A percentile compares a stretch with the other conserved stretches of the same genome.
These are phyloP conservation scores for Solanum dulcamara DNA, from an alignment of 257 asterid genomes.

Conservation along the genomic window DNA sequence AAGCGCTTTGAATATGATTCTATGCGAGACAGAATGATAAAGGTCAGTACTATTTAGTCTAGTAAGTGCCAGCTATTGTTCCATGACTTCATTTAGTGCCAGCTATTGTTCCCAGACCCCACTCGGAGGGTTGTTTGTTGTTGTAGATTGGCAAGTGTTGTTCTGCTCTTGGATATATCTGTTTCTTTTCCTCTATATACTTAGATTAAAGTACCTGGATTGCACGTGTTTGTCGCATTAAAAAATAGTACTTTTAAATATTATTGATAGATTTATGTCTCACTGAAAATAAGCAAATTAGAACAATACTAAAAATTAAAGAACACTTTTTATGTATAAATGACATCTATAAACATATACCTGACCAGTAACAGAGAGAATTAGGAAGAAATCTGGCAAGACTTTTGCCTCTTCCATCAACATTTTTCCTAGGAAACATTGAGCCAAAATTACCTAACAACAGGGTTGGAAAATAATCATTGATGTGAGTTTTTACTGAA, in stretches of 20 bases:
- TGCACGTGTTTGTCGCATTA: not conserved
- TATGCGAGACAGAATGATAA: conserved; percentile 83
- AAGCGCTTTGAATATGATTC: conserved; percentile 96
- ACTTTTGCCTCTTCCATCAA: not conserved
- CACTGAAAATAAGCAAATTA: not conserved
- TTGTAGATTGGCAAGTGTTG: not conserved
- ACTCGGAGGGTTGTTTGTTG: not conserved
- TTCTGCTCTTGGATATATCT: not conserved
- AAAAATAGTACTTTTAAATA: not conserved
- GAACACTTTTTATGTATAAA: not conserved
- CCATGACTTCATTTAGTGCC: not conserved
- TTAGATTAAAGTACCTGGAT: not conserved
- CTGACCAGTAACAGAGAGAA: not conserved
- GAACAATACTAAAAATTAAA: not conserved
- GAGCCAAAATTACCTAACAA: not conserved
- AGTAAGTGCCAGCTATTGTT: not conserved
- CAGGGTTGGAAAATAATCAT: not conserved
- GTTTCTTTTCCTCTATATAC: not conserved
- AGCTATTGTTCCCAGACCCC: not conserved
- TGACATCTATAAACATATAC: not conserved
- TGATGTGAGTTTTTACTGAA: not conserved
- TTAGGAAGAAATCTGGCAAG: not conserved
- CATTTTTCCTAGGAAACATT: not conserved
- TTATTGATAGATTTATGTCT: not conserved
- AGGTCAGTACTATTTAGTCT: conserved; percentile 39